A percentile compares a stretch with the other conserved stretches of the same genome.
phyloP scores from a whole-genome alignment of 83 land plant species.

The Diphasiastrum complanatum region DNA sequence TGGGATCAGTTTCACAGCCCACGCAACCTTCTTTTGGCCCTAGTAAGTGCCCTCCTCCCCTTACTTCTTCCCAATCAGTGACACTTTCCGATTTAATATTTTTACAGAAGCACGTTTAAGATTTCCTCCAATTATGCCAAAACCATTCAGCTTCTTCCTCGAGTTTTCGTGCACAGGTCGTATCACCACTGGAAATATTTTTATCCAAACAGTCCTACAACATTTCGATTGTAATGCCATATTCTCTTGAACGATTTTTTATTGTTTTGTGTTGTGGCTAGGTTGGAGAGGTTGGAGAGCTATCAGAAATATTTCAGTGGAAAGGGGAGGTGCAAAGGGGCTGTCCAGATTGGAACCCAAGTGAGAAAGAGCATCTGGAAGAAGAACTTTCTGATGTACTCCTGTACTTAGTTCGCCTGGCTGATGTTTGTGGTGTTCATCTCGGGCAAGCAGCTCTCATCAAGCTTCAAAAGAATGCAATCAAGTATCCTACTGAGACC shows the following conservation, averaged over 20 bases:
- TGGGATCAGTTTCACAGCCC: constrained; percentile 38
- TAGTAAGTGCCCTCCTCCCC: no score
- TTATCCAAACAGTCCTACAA: no score
- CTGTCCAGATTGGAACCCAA: constrained; percentile 20
- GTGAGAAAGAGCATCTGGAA: constrained; percentile 29
- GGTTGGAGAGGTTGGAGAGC: constrained; percentile 32
- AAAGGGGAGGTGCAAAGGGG: constrained; percentile 31
- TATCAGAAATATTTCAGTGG: constrained; percentile 32
- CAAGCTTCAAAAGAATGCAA: constrained; percentile 25
- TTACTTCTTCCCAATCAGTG: no score
- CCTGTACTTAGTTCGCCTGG: constrained; percentile 31
- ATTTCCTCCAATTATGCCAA: no score
- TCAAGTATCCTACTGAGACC: constrained; percentile 28
- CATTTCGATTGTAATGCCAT: neutral
- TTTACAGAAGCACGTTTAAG: no score
- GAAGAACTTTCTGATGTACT: constrained; percentile 32
- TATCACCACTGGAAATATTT: no score
- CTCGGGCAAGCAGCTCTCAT: constrained; percentile 27
- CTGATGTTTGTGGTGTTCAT: constrained; percentile 27
- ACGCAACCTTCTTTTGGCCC: constrained; percentile 30
- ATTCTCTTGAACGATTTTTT: neutral
- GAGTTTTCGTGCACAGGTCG: no score
- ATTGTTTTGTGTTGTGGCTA: neutral
- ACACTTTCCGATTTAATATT: no score
- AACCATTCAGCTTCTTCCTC: no score